Evolutionary conservation across 345 rosid species (phyloP).

Genomic region (Alliaria petiolata): DNA sequence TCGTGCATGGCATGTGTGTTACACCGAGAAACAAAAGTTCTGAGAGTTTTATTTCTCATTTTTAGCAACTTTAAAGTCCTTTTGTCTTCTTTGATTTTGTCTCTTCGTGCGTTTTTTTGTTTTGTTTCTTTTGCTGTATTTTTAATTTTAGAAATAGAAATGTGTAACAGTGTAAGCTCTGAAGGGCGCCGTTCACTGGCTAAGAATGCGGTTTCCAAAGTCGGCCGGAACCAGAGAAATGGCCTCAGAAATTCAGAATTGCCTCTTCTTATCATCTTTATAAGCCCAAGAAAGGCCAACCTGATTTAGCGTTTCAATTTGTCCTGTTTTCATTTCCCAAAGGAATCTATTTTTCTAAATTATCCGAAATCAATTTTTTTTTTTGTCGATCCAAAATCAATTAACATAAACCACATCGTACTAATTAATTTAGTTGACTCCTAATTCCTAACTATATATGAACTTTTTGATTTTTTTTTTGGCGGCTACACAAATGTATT

Average conservation of each 20-base stretch:
- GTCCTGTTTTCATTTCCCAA: neutral
- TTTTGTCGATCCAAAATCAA: no score
- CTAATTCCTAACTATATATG: no score
- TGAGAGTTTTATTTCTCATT: neutral
- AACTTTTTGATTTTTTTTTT: no score
- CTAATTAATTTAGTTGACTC: no score
- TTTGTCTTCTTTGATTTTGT: no score
- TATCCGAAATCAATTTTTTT: no score
- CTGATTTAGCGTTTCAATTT: neutral
- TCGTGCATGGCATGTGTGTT: conserved; percentile 27
- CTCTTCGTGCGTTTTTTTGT: no score
- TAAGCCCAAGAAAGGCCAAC: neutral
- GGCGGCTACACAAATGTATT: neutral
- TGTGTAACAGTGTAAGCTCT: no score
- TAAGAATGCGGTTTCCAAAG: conserved; percentile 24
- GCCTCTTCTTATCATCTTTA: conserved; percentile 17
- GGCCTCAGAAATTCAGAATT: conserved; percentile 2
- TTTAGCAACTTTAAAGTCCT: no score
- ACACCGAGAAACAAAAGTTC: neutral
- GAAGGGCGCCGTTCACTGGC: conserved; percentile 18
- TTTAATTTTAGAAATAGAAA: neutral
- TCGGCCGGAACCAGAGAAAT: neutral
- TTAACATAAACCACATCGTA: no score
- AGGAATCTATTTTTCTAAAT: no score
- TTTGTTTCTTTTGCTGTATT: neutral